phyloP scores from a whole-genome alignment of 2,329 filamentous ascomycete genomes.

The Ceratocystis huliohia region DNA sequence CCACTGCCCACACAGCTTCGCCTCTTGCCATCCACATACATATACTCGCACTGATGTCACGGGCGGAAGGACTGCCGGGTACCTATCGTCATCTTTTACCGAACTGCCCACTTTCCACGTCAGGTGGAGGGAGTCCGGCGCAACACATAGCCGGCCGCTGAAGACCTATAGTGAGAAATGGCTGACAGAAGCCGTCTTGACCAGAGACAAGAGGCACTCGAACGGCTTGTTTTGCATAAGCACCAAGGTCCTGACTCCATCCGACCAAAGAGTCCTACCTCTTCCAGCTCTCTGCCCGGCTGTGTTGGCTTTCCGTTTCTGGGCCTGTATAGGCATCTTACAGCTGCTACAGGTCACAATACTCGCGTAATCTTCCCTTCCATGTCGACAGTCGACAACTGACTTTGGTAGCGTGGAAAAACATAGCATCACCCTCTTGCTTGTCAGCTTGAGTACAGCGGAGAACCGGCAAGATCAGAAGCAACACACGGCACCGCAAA shows the following conservation, averaged over 20 bases:
- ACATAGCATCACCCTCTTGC: background rate
- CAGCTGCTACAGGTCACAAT: background rate
- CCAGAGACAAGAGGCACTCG: background rate
- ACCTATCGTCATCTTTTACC: background rate
- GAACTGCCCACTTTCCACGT: background rate
- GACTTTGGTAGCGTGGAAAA: background rate
- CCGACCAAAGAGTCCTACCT: background rate
- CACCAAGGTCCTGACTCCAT: background rate
- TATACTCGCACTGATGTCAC: background rate
- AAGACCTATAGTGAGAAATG: background rate
- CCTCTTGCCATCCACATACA: background rate
- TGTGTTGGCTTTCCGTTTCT: background rate
- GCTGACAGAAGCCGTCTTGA: background rate
- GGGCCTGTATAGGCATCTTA: background rate
- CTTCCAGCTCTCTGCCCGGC: background rate
- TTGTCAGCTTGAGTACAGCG: background rate
- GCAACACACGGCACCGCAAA: background rate
- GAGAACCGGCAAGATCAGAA: background rate
- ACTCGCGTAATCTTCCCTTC: constrained; percentile 7
- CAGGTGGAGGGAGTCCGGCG: background rate
- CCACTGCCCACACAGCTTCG: background rate
- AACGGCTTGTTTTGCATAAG: background rate
- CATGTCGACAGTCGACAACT: background rate
- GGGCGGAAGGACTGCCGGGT: no score
- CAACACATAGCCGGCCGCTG: background rate